Evolutionary conservation across 2,329 filamentous ascomycete species (phyloP), one percentile per base, ranked within the genome.

Genomic region (Calycina herbarum): DNA sequence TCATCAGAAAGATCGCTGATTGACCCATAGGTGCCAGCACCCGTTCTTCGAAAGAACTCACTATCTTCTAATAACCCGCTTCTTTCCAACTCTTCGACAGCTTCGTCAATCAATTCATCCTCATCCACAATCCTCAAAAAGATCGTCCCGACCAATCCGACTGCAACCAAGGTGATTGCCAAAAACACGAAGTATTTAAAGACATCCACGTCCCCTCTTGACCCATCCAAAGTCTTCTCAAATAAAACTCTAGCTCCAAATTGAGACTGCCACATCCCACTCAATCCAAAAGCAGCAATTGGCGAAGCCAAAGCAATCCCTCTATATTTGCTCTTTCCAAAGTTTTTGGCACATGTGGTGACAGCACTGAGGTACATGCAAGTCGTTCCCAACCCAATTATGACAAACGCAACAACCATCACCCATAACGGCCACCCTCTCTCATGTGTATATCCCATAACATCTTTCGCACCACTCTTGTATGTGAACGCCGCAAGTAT

Each of bases 271-370:
- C 95, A 96, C 90, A 99, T 94, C 59, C 94, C 93, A 75, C 94
- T 97, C 64, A 99, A 78, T 0, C 95, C 95, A 76, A 97, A 97
- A 6, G 92, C 90, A 0, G 95, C 93, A 76, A 98, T 97, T 1
- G 95, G 95, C 66, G 92, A 84, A 1, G 94, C 94, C 64, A 99
- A 83, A 67, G 96, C 94, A 61, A 99, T 80, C 0, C 95, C 95
- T 73, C 94, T 90, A 74, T 96, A 89, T 74, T 89, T 91, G 3
- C 93, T 93, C 67, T 90, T 88, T 59, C 94, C 94, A 79, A 98
- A 99, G 79, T 98, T 99, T 86, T 99, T 99, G 42, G 95, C 95
- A 75, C 93, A 97, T 0, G 94, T 96, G 6, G 94, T 94, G n/a
- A 99, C 90, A 1, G 93, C 90, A 61, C 89, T 86, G 64, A 98